A percentile compares a stretch with the other conserved stretches of the same genome.
Evolutionary conservation across 2,329 filamentous ascomycete species (phyloP).

Genomic region (Cercospora berteroae): DNA sequence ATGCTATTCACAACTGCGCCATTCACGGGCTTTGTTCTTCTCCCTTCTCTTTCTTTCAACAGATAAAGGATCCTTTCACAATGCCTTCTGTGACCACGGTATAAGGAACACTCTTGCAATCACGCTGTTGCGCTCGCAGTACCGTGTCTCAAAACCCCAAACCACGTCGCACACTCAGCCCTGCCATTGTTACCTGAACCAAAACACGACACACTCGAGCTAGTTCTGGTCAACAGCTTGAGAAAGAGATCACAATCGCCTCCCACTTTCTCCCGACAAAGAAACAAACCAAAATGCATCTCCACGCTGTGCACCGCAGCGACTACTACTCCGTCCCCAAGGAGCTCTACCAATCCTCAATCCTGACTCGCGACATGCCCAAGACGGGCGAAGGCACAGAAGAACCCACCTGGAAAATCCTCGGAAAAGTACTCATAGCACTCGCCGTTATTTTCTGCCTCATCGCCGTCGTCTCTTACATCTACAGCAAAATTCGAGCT

Average conservation of each 20-base stretch:
- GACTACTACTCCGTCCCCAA: conserved; percentile 8
- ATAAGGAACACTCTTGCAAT: background rate
- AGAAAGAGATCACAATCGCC: background rate
- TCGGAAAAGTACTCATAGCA: conserved; percentile 2
- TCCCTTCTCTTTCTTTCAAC: background rate
- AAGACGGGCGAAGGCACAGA: background rate
- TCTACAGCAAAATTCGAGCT: background rate
- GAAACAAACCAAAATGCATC: conserved; percentile 11
- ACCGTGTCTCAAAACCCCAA: background rate
- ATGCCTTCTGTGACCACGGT: background rate
- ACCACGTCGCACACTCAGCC: background rate
- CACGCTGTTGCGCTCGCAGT: background rate
- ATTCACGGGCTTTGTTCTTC: background rate
- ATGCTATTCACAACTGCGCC: background rate
- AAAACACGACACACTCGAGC: background rate
- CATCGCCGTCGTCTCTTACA: background rate
- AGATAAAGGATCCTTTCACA: background rate
- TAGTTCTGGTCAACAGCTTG: background rate
- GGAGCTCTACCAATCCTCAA: background rate
- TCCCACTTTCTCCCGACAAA: background rate
- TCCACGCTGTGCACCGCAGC: conserved; percentile 12
- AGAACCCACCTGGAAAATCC: conserved; percentile 2
- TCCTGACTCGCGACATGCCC: conserved; percentile 12
- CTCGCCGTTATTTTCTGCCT: background rate
- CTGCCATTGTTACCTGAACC: background rate